Evolutionary conservation across 306 rosid genomes (phyloP), one percentile per base, ranked within the genome.

Genomic region (Lotus japonicus): DNA sequence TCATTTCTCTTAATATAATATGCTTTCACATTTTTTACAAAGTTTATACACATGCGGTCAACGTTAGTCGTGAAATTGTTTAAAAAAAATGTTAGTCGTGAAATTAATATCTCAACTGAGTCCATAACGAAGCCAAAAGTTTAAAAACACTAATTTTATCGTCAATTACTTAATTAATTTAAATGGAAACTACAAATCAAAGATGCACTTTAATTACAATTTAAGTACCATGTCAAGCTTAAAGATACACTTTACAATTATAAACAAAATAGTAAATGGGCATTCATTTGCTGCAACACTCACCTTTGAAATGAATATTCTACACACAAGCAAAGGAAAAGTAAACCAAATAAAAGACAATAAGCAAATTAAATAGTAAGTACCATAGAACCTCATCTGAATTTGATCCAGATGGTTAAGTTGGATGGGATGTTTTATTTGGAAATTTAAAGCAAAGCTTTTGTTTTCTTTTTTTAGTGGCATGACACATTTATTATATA

Each of bases 371-470:
- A 19, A 21, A 18, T 3, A 48, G 0, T 9, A 64, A 42, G 46
- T 55, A 44, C 26, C 15, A 17, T 28, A 18, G 48, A 62, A 62
- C 39, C 16, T 7, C 70, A 64, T 16, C 5, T 26, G 28, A 44
- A 63, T 42, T n/a, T 38, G 51, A 50, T 12, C 23, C n/a, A 41
- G 36, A 68, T 31, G 49, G 28, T 9, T 57, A 28, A 9, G 38
- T 21, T 41, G 51, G 44, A 61, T 18, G 41, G 31, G 21, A 53
- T 66, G 52, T 38, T 52, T 81, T 76, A 81, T 76, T 31, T 72
- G 56, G 35, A 39, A 59, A 46, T 45, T 65, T n/a, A 52, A 67
- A 36, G 11, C 51, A 59, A 59, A 67, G 43, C 21, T 42, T 55
- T 55, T n/a, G 0, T 11, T 33, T 39, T 28, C 35, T 44, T 17